Conservation (phyloP, 176 grass and related monocot species). For the Panicum miliaceum region DNA sequence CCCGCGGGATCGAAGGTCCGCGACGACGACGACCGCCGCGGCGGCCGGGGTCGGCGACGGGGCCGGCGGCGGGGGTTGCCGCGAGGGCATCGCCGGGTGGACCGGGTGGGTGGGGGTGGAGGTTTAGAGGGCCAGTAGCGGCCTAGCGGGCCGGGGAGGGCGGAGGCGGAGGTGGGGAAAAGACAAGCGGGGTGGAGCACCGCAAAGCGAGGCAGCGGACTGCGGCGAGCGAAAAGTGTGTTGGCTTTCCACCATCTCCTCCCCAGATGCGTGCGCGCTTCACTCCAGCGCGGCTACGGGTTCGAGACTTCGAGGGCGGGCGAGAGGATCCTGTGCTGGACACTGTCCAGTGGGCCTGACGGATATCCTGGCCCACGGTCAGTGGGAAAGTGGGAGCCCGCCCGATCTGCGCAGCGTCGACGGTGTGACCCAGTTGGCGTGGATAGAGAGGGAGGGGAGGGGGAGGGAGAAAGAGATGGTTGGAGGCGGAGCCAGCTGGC, state of each 20-base stretch:
- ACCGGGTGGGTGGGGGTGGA: background rate
- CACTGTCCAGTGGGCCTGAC: background rate
- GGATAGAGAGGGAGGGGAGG: background rate
- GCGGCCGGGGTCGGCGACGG: background rate
- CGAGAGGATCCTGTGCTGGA: conserved; percentile 20
- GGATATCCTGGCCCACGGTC: background rate
- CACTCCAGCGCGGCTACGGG: too few species aligned
- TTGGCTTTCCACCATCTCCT: conserved; percentile 61
- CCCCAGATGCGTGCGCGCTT: conserved; percentile 43
- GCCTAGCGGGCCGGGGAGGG: background rate
- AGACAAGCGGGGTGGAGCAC: conserved; percentile 41
- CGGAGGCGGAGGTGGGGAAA: conserved; percentile 14
- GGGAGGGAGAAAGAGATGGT: too few species aligned
- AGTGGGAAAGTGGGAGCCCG: background rate
- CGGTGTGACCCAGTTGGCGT: too few species aligned
- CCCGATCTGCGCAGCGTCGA: too few species aligned
- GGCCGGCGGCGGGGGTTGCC: conserved; percentile 45
- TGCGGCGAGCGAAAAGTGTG: conserved; percentile 58
- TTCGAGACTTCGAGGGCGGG: background rate
- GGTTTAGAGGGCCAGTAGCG: conserved; percentile 19
- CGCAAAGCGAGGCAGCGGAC: conserved; percentile 31
- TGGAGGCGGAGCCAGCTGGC: conserved; percentile 25
- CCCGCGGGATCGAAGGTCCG: background rate
- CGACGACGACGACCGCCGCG: background rate
- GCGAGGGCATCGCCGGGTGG: conserved; percentile 60